Percentiles rank a stretch among this genome's conserved stretches.
Conservation (phyloP, 192 early-diverging fungal genomes). For the Mortierella antarctica region DNA sequence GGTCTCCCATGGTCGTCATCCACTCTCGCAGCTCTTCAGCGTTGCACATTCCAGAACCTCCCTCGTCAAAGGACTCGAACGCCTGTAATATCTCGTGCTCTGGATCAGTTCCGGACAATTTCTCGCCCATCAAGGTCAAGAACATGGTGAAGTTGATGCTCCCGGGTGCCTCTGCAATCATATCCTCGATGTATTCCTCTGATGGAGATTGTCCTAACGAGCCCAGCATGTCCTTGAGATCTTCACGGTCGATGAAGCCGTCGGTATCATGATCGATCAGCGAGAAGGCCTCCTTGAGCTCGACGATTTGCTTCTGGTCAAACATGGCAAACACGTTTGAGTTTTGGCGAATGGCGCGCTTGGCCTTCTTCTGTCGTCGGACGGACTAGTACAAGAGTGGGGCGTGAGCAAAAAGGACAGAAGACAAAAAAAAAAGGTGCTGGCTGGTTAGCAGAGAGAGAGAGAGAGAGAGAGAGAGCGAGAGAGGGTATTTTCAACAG, state of each 20-base stretch:
- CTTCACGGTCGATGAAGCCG: constrained; percentile 91
- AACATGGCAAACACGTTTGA: constrained; percentile 99
- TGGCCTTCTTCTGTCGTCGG: constrained; percentile 76
- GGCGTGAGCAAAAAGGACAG: neutral
- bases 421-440: neutral
- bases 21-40: constrained; percentile 84
- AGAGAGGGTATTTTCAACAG: neutral
- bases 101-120: constrained; percentile 90
- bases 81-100: constrained; percentile 92
- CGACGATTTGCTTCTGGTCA: constrained; percentile 93
- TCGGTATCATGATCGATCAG: constrained; percentile 96
- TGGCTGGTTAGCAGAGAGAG: neutral
- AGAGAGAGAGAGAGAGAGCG: neutral
- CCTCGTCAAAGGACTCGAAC: constrained; percentile 93
- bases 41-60: constrained; percentile 81
- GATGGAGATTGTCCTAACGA: constrained; percentile 62
- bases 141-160: constrained; percentile 99
- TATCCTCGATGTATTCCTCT: constrained; percentile 86
- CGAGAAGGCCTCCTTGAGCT: constrained; percentile 97
- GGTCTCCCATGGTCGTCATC: constrained; percentile 95
- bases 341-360: constrained; percentile 92
- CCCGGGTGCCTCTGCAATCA: constrained; percentile 89
- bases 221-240: constrained; percentile 79
- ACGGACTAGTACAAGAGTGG: constrained; percentile 30
- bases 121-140: constrained; percentile 95